Evolutionary conservation across 108 stramenopile species (phyloP), one percentile per base, ranked within the genome.

Genomic region (Fistulifera pelliculosa): DNA sequence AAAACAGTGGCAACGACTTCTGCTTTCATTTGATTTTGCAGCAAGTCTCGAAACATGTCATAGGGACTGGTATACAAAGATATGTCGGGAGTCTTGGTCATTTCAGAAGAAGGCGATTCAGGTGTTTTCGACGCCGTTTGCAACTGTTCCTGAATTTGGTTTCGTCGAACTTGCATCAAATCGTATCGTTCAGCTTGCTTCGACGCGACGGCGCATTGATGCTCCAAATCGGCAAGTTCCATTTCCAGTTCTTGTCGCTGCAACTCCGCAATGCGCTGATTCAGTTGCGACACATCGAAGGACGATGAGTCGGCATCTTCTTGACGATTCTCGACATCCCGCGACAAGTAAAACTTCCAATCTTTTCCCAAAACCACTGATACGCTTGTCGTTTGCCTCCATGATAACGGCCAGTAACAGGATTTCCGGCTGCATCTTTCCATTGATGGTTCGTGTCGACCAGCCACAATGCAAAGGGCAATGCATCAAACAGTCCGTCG

Each of bases 351-450:
- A 47, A 42, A 15, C 21, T 22, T 52, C 80, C 79, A 81, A 56
- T 81, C 85, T 54, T 87, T 88, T 2, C 92, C 92, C 69, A 77
- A 71, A 93, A 68, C n/a, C 85, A 65, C 54, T 83, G 73, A 68
- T 81, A 94, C 1, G 90, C 90, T 59, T 88, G 88, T 39, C 88
- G 62, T 62, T 95, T 95, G 13, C 90, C 94, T 50, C 75, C 57
- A 18, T 80, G 61, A 51, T 62, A 83, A 49, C 72, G 77, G 54
- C 31, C 35, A 8, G 68, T 71, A n/a, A 85, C 64, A 16, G 63
- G 49, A 66, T 91, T 91, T 11, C 58, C 57, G 8, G 90, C 76
- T 11, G 81, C 83, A 70, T 91, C 90, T 42, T 79, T 54, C 49
- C 81, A 80, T 23, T 66, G 57, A n/a, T 52, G 1, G 17, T 72